Conservation (phyloP, 2,329 filamentous ascomycete species). For the Pestalotiopsis sp. region DNA sequence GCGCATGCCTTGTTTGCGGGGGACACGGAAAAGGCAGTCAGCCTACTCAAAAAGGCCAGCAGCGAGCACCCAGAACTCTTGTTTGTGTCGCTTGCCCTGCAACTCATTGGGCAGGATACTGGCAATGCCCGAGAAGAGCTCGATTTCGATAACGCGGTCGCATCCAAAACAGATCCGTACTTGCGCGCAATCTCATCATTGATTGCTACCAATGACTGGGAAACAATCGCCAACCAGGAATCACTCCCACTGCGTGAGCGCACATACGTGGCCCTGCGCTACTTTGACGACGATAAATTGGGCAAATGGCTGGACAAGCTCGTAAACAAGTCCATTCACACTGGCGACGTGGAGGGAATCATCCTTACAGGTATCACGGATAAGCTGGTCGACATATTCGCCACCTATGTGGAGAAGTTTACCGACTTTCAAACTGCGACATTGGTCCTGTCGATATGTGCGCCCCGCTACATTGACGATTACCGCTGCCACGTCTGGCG, state of each 20-base stretch:
- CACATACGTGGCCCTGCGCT: slow-evolving; percentile 71
- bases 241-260: slow-evolving; percentile 77
- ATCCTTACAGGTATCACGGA: slow-evolving; percentile 79
- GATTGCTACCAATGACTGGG: slow-evolving; percentile 78
- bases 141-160: slow-evolving; percentile 60
- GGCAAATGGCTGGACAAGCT: slow-evolving; percentile 70
- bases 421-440: slow-evolving; percentile 80
- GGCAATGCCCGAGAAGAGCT: slow-evolving; percentile 50
- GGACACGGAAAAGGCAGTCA: slow-evolving; percentile 67
- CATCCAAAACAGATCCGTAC: slow-evolving; percentile 74
- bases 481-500: slow-evolving; percentile 76
- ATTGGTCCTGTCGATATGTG: slow-evolving; percentile 72
- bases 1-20: slow-evolving; percentile 77
- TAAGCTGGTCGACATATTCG: slow-evolving; percentile 72
- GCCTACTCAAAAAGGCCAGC: slow-evolving; percentile 70
- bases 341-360: slow-evolving; percentile 77
- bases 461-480: slow-evolving; percentile 77
- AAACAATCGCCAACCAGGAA: slow-evolving; percentile 70
- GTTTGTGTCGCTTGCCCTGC: slow-evolving; percentile 69
- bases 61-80: slow-evolving; percentile 64
- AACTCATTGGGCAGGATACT: slow-evolving; percentile 58
- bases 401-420: slow-evolving; percentile 75
- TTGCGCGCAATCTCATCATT: slow-evolving; percentile 78
- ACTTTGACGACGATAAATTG: slow-evolving; percentile 64
- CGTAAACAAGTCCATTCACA: slow-evolving; percentile 60